These are phyloP conservation scores for Penicillium chermesinum DNA, from an alignment of 495 filamentous ascomycete genomes.

Conservation along the genomic window DNA sequence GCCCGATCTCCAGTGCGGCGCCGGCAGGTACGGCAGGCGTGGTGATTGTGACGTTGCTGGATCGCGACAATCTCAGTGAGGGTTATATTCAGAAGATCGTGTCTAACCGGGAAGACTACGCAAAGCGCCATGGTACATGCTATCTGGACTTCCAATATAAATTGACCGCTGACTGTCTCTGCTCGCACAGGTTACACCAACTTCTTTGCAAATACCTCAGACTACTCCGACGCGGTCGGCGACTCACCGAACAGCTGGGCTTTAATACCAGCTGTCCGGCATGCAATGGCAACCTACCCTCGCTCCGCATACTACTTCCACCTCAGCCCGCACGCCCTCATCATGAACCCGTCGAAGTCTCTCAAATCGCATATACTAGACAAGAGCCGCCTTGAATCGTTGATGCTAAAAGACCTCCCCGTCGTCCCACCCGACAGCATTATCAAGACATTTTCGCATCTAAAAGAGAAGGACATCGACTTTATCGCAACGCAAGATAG, in stretches of 20 bases:
- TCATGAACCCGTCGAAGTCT: slow-evolving; percentile 77
- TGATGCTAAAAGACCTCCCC: slow-evolving; percentile 79
- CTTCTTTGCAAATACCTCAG: slow-evolving; percentile 68
- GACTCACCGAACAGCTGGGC: slow-evolving; percentile 68
- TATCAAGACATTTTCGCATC: slow-evolving; percentile 87
- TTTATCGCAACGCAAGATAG: slow-evolving; percentile 81
- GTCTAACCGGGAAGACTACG: slow-evolving; percentile 82
- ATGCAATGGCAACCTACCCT: slow-evolving; percentile 77
- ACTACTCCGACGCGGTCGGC: slow-evolving; percentile 63
- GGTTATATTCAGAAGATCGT: slow-evolving; percentile 65
- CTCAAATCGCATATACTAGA: slow-evolving; percentile 68
- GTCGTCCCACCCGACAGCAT: slow-evolving; percentile 94
- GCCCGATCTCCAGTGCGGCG: slow-evolving; percentile 29
- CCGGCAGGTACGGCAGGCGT: slow-evolving; percentile 70
- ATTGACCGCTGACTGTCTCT: too few relatives aligned
- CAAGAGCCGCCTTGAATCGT: slow-evolving; percentile 57
- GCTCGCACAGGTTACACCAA: slow-evolving; percentile 87
- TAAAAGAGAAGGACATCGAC: slow-evolving; percentile 71
- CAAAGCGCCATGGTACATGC: slow-evolving; percentile 74
- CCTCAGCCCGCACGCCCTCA: slow-evolving; percentile 73
- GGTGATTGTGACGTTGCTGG: slow-evolving; percentile 84
- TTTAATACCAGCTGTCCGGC: slow-evolving; percentile 76
- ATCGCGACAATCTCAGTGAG: slow-evolving; percentile 53
- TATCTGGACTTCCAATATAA: neutral
- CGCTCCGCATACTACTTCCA: slow-evolving; percentile 76